Evolutionary conservation across 177 flowering plant species (phyloP).

Genomic region (Vitis hybrid): DNA sequence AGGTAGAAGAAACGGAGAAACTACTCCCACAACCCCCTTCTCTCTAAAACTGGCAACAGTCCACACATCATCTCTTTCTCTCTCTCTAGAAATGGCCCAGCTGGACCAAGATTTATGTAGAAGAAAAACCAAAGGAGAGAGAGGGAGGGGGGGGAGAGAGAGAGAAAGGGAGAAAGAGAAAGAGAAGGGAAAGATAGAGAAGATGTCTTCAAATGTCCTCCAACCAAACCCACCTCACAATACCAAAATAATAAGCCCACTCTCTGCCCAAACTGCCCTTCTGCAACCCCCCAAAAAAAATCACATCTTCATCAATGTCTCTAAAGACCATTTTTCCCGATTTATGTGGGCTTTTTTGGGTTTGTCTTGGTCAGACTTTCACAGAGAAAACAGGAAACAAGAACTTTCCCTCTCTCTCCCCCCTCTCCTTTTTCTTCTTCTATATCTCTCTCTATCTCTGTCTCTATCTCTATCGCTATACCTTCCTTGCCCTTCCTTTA

Average conservation of each 20-base stretch:
- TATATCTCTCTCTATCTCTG: conserved; percentile 3
- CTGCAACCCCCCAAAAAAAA: conserved; percentile 36
- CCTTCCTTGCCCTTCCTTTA: conserved; percentile 7
- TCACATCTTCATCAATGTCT: conserved; percentile 42
- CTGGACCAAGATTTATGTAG: conserved; percentile 36
- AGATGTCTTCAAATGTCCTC: conserved; percentile 37
- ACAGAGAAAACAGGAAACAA: conserved; percentile 59
- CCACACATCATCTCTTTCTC: conserved; percentile 15
- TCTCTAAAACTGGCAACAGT: conserved; percentile 21
- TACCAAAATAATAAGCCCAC: neutral
- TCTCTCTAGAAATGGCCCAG: conserved; percentile 36
- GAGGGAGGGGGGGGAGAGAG: neutral
- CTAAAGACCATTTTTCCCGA: conserved; percentile 30
- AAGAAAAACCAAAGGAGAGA: conserved; percentile 10
- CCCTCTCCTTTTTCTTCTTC: conserved; percentile 5
- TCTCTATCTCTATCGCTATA: conserved; percentile 10
- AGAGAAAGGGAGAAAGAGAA: conserved; percentile 4
- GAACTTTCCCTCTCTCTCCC: conserved; percentile 28
- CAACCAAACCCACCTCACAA: conserved; percentile 39
- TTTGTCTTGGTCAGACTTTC: conserved; percentile 63
- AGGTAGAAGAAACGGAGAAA: conserved; percentile 25
- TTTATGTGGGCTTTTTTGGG: conserved; percentile 53
- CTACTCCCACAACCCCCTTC: conserved; percentile 14
- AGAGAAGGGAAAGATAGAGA: neutral
- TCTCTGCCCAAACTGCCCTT: conserved; percentile 36